A percentile compares a stretch with the other conserved stretches of the same genome.
phyloP scores from a whole-genome alignment of 306 rosid genomes.

The Prosopis cineraria region DNA sequence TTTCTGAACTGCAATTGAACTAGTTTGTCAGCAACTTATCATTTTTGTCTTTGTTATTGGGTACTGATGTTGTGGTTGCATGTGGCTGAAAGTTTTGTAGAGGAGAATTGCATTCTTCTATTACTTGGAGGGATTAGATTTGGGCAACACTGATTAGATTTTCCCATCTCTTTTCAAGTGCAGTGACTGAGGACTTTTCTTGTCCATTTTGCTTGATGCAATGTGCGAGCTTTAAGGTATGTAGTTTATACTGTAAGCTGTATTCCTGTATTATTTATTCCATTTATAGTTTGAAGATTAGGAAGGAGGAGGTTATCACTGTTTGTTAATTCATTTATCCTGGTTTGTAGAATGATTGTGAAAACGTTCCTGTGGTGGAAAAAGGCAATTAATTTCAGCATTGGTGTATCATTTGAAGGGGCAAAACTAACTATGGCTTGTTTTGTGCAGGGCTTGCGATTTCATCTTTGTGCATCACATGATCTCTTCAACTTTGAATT shows the following conservation, averaged over 20 bases:
- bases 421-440: background rate
- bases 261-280: constrained; percentile 17
- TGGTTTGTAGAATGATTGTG: background rate
- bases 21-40: constrained; percentile 11
- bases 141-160: constrained; percentile 24
- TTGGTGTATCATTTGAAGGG: background rate
- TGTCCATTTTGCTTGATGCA: constrained; percentile 96
- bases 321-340: background rate
- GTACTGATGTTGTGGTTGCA: constrained; percentile 2
- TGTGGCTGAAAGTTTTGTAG: constrained; percentile 19
- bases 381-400: background rate
- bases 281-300: constrained; percentile 23
- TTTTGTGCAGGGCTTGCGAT: constrained; percentile 86
- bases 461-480: constrained; percentile 86
- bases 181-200: constrained; percentile 90
- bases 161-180: constrained; percentile 39
- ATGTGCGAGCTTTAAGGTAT: constrained; percentile 93
- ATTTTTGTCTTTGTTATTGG: background rate
- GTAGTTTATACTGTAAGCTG: constrained; percentile 40
- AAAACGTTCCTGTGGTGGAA: background rate
- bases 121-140: constrained; percentile 24
- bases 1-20: background rate
- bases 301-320: constrained; percentile 20
- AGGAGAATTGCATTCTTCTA: constrained; percentile 14
- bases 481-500: constrained; percentile 96